Conservation (phyloP, 75 land plant genomes). For the Larix kaempferi region DNA sequence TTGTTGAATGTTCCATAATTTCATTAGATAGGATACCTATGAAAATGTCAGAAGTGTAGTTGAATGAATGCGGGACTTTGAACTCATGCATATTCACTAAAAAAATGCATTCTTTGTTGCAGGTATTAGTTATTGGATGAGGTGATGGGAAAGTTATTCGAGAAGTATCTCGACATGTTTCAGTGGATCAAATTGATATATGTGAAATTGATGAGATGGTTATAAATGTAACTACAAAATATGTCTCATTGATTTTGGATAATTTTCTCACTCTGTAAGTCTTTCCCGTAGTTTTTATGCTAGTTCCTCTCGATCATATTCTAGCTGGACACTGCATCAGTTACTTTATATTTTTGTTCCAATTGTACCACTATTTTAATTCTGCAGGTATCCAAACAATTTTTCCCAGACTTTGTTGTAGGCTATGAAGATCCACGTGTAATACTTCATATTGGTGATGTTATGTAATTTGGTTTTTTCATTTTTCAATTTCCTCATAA, state of each 20-base stretch:
- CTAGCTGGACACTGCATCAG: too few relatives aligned
- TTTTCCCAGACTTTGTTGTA: slow-evolving; percentile 77
- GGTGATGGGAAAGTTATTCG: slow-evolving; percentile 78
- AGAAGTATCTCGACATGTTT: slow-evolving; percentile 56
- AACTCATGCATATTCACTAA: too few relatives aligned
- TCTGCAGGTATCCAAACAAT: slow-evolving; percentile 82
- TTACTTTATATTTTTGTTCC: too few relatives aligned
- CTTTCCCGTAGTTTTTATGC: too few relatives aligned
- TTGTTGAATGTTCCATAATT: too few relatives aligned
- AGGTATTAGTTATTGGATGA: slow-evolving; percentile 77
- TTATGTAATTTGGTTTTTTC: slow-evolving; percentile 30
- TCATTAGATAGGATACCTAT: too few relatives aligned
- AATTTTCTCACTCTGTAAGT: neutral
- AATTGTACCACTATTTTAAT: neutral
- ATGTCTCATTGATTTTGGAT: neutral
- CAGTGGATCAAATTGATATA: slow-evolving; percentile 68
- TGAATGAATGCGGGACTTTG: too few relatives aligned
- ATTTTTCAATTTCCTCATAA: neutral
- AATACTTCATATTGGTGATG: slow-evolving; percentile 82
- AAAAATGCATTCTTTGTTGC: neutral
- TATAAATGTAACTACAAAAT: slow-evolving; percentile 44
- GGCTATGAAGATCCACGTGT: slow-evolving; percentile 96
- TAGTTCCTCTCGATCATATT: too few relatives aligned
- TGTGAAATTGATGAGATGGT: slow-evolving; percentile 76
- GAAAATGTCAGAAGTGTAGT: too few relatives aligned